These are phyloP conservation scores for Epithemia pelagica DNA, from an alignment of 108 stramenopile species.

Conservation along the genomic window DNA sequence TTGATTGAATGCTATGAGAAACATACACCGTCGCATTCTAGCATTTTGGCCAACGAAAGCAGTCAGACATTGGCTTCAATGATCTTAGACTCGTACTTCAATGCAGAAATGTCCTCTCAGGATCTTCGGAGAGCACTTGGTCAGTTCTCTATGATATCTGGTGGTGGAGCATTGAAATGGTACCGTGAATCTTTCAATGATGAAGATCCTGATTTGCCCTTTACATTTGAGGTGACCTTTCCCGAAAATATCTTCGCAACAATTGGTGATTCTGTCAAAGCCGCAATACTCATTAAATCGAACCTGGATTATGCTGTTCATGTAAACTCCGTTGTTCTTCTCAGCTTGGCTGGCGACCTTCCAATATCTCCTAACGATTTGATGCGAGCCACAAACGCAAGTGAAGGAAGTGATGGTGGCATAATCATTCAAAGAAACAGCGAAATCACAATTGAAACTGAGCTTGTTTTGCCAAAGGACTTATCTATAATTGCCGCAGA, in stretches of 20 bases:
- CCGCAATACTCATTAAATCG: conserved; percentile 56
- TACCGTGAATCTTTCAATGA: conserved; percentile 25
- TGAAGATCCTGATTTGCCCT: conserved; percentile 33
- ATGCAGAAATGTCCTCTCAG: conserved; percentile 22
- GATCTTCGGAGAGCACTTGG: conserved; percentile 19
- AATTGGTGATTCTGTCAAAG: conserved; percentile 49
- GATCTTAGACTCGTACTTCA: conserved; percentile 36
- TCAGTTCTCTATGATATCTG: conserved; percentile 13
- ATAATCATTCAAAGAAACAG: conserved; percentile 32
- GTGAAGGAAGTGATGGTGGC: conserved; percentile 22
- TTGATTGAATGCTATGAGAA: conserved; percentile 55
- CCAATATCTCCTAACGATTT: conserved; percentile 18
- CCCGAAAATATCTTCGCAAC: conserved; percentile 56
- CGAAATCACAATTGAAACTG: conserved; percentile 21
- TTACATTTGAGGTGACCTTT: conserved; percentile 69
- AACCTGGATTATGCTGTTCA: conserved; percentile 50
- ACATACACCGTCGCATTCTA: conserved; percentile 11
- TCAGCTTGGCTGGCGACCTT: conserved; percentile 27
- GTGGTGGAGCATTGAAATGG: conserved; percentile 25
- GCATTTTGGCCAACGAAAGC: conserved; percentile 8
- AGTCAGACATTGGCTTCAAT: conserved; percentile 18
- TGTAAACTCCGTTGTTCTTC: conserved; percentile 36
- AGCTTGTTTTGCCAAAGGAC: conserved; percentile 31
- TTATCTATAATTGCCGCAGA: conserved; percentile 22
- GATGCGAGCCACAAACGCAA: conserved; percentile 21